These are phyloP conservation scores for Trichoderma koningii DNA, from an alignment of 2,329 filamentous ascomycete species.

Conservation along the genomic window DNA sequence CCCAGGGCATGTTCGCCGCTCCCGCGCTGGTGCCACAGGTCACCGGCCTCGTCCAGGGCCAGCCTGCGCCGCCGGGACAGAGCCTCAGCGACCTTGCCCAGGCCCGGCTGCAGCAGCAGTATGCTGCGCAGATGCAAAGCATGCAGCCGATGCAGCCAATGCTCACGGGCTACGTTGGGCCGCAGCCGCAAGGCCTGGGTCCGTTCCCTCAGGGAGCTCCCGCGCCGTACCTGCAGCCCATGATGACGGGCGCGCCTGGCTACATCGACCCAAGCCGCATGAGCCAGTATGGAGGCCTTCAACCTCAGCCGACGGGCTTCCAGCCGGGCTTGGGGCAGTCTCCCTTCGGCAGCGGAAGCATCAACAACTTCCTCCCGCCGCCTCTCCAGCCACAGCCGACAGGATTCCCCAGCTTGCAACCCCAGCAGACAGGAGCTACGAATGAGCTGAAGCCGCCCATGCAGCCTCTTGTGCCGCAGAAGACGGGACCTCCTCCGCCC, in stretches of 20 bases:
- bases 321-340: constrained; percentile 49
- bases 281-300: constrained; percentile 51
- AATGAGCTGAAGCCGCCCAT: constrained; percentile 51
- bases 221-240: constrained; percentile 49
- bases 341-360: constrained; percentile 49
- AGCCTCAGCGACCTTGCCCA: constrained; percentile 74
- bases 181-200: constrained; percentile 44
- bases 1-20: constrained; percentile 70
- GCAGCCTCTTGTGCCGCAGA: constrained; percentile 51
- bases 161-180: constrained; percentile 41
- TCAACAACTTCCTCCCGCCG: constrained; percentile 62
- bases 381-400: constrained; percentile 63
- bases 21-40: constrained; percentile 81
- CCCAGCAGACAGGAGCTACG: constrained; percentile 51
- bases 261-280: constrained; percentile 44
- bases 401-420: constrained; percentile 51
- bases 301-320: constrained; percentile 67
- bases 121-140: constrained; percentile 49
- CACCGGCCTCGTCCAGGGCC: constrained; percentile 67
- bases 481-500: constrained; percentile 72
- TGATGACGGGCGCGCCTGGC: constrained; percentile 50
- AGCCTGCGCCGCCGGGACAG: constrained; percentile 72
- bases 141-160: constrained; percentile 46
- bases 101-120: constrained; percentile 64
- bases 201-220: constrained; percentile 42